Evolutionary conservation across 352 stramenopile species (phyloP).

Genomic region (Saprolegnia parasitica): DNA sequence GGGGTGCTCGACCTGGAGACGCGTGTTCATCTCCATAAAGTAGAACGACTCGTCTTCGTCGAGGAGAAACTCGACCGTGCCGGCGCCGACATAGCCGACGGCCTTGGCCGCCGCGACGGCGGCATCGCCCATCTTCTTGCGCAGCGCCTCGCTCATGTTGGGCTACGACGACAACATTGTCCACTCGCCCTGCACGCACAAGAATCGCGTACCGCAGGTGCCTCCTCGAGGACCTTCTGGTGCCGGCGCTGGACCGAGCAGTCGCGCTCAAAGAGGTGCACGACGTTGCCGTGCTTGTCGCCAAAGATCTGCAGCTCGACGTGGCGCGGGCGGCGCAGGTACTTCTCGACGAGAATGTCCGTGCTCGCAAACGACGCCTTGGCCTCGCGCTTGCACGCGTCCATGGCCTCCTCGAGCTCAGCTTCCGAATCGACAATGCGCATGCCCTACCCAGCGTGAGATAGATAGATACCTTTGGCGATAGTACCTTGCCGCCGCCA

Average conservation of each 20-base stretch:
- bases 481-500: conserved; percentile 68
- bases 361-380: conserved; percentile 87
- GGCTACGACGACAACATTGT: conserved; percentile 35
- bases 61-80: conserved; percentile 92
- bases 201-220: conserved; percentile 64
- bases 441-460: conserved; percentile 71
- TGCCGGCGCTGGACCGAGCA: conserved; percentile 89
- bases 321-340: conserved; percentile 81
- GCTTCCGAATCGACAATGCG: conserved; percentile 80
- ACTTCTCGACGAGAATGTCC: conserved; percentile 90
- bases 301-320: conserved; percentile 92
- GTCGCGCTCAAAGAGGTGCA: conserved; percentile 89
- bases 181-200: neutral
- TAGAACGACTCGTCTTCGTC: conserved; percentile 91
- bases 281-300: conserved; percentile 85
- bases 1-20: conserved; percentile 91
- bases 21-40: conserved; percentile 97
- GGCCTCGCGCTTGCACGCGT: conserved; percentile 83
- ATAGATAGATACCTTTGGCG: neutral
- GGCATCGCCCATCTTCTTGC: conserved; percentile 85
- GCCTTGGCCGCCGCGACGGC: conserved; percentile 85
- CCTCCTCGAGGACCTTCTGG: conserved; percentile 94
- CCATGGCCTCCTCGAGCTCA: conserved; percentile 73
- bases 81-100: conserved; percentile 88
- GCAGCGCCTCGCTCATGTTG: conserved; percentile 70